Base-by-base conservation (phyloP, 2,329 filamentous ascomycete species). In the Paecilomyces niveus region DNA sequence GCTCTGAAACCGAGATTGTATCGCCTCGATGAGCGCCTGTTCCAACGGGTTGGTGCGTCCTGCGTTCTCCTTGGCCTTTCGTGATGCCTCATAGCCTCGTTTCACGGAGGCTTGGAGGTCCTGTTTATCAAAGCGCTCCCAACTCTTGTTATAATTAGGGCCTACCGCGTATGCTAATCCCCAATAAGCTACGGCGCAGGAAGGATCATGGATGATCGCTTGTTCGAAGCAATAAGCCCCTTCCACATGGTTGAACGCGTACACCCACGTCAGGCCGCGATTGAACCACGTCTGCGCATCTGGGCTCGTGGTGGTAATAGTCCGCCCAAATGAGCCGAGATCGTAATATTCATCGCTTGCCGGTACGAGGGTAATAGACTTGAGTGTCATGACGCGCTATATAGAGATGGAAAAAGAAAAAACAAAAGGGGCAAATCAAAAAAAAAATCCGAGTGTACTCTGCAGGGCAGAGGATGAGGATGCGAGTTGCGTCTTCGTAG, bases 181-280 rank as follows among this genome's bases (percentile, higher is more conserved):
- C 79, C 79, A 82, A 58, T 79, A 75, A 2, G 74, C 78, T 70
- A 81, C 77, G 1, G 72, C 72, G 59, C 76, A 80, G 1, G 67
- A 54, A 0, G 72, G 65, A 59, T 82, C 79, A 54, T 74, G 67
- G 1, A 62, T 59, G 15, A 78, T 74, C 2, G 78, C 77, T 24
- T 71, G 68, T 54, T 76, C 68, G 55, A 81, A 82, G 62, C 80
- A 82, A 33, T 57, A 18, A 75, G 80, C 81, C 0, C 87, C 83
- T 69, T 91, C 89, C 63, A 88, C 86, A 67, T 91, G 88, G 68
- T 92, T 90, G 76, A 92, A 92, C 22, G 78, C 86, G 70, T 88
- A 92, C 51, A 79, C 81, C 89, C 89, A 92, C 22, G 86, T 77
- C n/a, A 92, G 74, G 2, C 87, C 89, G 2, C 87, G 83, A 68